Evolutionary conservation across 2,329 filamentous ascomycete genomes (phyloP).

Genomic region (Podosphaera fusca): DNA sequence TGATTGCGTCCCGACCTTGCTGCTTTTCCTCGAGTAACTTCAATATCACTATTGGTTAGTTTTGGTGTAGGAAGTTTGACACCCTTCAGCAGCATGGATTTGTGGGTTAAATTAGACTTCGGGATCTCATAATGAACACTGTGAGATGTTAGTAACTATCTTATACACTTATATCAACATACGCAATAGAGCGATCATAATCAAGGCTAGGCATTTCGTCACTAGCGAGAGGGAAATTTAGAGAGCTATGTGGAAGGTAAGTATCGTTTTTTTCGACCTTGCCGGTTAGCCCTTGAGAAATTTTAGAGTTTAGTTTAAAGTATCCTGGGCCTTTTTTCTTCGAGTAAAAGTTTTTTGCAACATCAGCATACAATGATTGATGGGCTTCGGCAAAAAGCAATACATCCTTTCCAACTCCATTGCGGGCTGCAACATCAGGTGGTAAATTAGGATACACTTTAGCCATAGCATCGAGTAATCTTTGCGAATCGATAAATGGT

Average conservation of each 20-base stretch:
- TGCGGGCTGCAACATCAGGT: slow-evolving; percentile 54
- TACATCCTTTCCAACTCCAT: slow-evolving; percentile 57
- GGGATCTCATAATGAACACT: slow-evolving; percentile 80
- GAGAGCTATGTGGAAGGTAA: slow-evolving; percentile 62
- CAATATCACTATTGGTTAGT: slow-evolving; percentile 54
- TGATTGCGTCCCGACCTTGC: slow-evolving; percentile 42
- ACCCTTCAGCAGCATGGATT: slow-evolving; percentile 81
- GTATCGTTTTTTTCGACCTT: slow-evolving; percentile 59
- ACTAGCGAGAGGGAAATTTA: slow-evolving; percentile 55
- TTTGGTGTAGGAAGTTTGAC: slow-evolving; percentile 48
- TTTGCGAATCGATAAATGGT: slow-evolving; percentile 86
- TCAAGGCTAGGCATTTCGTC: slow-evolving; percentile 55
- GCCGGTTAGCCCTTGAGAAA: slow-evolving; percentile 59
- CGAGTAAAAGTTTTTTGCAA: slow-evolving; percentile 71
- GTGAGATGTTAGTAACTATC: neutral
- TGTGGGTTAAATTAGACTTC: slow-evolving; percentile 47
- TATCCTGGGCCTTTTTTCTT: slow-evolving; percentile 52
- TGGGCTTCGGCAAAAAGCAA: slow-evolving; percentile 69
- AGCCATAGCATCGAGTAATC: slow-evolving; percentile 60
- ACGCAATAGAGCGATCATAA: slow-evolving; percentile 70
- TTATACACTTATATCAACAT: slow-evolving; percentile 17
- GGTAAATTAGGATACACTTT: slow-evolving; percentile 62
- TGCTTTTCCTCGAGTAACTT: slow-evolving; percentile 43
- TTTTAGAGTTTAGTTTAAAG: slow-evolving; percentile 49
- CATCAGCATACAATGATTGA: slow-evolving; percentile 56